Evolutionary conservation across 495 filamentous ascomycete genomes (phyloP), one percentile per base, ranked within the genome.

Genomic region (Lentithecium fluviatile): DNA sequence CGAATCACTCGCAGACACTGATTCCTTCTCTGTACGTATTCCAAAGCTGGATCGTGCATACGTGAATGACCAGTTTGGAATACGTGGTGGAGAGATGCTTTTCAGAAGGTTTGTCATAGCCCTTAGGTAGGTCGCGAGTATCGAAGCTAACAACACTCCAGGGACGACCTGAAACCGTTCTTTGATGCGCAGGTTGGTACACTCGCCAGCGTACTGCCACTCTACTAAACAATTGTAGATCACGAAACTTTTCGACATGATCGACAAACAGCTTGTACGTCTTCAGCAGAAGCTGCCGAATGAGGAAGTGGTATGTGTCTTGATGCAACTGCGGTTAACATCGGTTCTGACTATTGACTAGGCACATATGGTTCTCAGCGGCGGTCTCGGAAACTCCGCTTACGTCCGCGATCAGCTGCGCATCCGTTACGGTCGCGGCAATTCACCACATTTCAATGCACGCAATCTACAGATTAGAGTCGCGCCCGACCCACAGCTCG

Each of bases 311-410:
- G 29, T 32, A 32, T 32, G 29, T 32, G 10, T 32, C 4, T n/a
- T n/a, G n/a, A n/a, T n/a, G n/a, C n/a, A n/a, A n/a, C n/a, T n/a
- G n/a, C n/a, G n/a, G n/a, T n/a, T n/a, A n/a, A n/a, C n/a, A n/a
- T n/a, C n/a, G 29, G 3, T 32, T 10, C 29, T 32, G 29, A 32
- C 29, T n/a, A 32, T 4, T 32, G 29, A 32, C 10, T 32, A 32
- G 29, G 58, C 49, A 10, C 79, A 84, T 56, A 73, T 86, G 26
- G 76, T 87, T 6, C 73, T 87, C 5, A 87, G 84, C 0, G 85
- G 84, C 2, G 85, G 85, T 3, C 79, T 87, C 2, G 83, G 84
- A 6, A 84, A 83, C 65, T 88, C 84, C 0, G 73, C 77, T n/a
- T 87, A 88, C 62, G 75, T 88, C 4, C 69, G 71, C 47, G 21